Base-by-base conservation (phyloP, 2,329 filamentous ascomycete genomes). In the Clonostachys solani region DNA sequence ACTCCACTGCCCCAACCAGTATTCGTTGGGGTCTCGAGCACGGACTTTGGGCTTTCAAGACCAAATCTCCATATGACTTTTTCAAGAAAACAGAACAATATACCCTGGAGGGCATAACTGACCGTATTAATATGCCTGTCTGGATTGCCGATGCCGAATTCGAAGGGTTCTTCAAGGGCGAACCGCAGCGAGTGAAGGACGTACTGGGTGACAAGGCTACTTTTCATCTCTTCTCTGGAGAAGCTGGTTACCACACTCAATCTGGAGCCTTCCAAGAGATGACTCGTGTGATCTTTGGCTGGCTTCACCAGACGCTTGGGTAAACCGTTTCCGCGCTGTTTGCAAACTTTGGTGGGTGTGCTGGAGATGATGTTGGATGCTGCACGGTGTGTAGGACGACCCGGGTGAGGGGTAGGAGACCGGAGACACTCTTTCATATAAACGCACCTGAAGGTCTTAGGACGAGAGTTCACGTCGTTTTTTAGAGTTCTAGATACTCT, bases 11-110 rank as follows among this genome's bases (percentile, higher is more conserved):
- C 23, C 50, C 52, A 6, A 56, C 54, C 1, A 17, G 40, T 12
- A 35, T 54, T 6, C 50, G 51, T 15, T 60, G 58, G 55, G 55
- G 50, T 16, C 45, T 60, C 5, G 47, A 55, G 33, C 56, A 61
- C 12, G 59, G 59, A 17, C 34, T 56, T 12, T 61, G 58, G 59
- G 46, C 54, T 1, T 62, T 59, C 48, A 57, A 60, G 42, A 53
- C 49, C 2, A 43, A 45, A 15, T 59, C 56, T 3, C 50, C 56
- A 5, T 56, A 49, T 19, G 53, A 59, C 3, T 59, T 53, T 40
- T 49, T 53, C 10, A 50, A 49, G 13, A 6, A 49, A 7, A 35
- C 44, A 1, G 47, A 52, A 8, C 29, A 49, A 12, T 57, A 53
- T 48, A 54, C 40, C 3, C 17, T 59, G 12, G 47, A 53, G 5